These are phyloP conservation scores for Meredithiella fracta DNA, from an alignment of 2,329 filamentous ascomycete species.

Conservation along the genomic window DNA sequence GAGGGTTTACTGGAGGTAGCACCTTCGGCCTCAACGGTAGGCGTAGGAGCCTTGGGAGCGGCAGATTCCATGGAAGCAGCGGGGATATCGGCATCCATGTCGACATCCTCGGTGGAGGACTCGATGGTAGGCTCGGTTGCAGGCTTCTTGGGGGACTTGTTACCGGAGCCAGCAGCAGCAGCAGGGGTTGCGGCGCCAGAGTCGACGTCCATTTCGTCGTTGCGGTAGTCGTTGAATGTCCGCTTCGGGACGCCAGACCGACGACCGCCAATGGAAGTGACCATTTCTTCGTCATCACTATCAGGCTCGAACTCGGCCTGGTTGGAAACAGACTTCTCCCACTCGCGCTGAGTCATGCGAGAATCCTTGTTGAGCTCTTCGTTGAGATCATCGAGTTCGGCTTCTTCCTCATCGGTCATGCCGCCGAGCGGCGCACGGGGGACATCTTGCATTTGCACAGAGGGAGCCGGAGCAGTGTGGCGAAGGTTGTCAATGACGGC, in stretches of 20 bases:
- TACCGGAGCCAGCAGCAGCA: conserved; percentile 22
- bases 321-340: conserved; percentile 61
- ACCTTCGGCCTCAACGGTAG: conserved; percentile 18
- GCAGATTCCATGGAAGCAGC: conserved; percentile 8
- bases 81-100: conserved; percentile 20
- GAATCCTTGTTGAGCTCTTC: conserved; percentile 75
- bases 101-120: conserved; percentile 30
- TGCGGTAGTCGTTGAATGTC: conserved; percentile 35
- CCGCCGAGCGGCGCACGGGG: conserved; percentile 44
- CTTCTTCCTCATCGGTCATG: conserved; percentile 51
- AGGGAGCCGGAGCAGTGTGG: conserved; percentile 72
- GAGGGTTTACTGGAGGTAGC: conserved; percentile 3
- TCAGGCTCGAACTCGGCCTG: conserved; percentile 64
- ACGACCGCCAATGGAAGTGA: conserved; percentile 53
- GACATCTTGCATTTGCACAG: conserved; percentile 75
- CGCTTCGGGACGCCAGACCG: conserved; percentile 31
- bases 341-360: conserved; percentile 64
- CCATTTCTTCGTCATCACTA: conserved; percentile 77
- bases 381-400: conserved; percentile 52
- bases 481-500: conserved; percentile 73
- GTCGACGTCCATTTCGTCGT: conserved; percentile 24
- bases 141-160: conserved; percentile 18
- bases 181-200: conserved; percentile 23
- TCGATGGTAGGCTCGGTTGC: conserved; percentile 20
- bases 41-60: conserved; percentile 10